Evolutionary conservation across 331 rosid species (phyloP), one percentile per base, ranked within the genome.

Genomic region (Malus hybrid): DNA sequence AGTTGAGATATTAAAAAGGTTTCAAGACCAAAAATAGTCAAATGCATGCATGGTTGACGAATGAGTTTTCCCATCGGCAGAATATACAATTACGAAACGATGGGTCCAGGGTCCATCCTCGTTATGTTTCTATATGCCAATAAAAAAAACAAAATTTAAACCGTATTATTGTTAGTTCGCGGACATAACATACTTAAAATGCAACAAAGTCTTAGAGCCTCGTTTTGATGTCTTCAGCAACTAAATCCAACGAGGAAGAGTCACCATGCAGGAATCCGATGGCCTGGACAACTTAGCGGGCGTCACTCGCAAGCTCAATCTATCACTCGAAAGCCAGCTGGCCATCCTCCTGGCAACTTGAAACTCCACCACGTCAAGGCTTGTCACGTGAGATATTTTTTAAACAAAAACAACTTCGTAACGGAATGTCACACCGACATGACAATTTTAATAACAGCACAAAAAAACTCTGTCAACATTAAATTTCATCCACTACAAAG

Each of bases 131-230:
- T 39, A 39, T 10, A 39, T 39, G 46, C 1, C 46, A 1, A 4
- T 39, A 4, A 9, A 39, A 4, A 16, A 16, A 52, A 2, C 0
- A 6, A 50, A 39, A 39, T 39, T 39, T 39, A 39, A 10, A 39
- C 12, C 1, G 0, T 0, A 39, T 39, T 39, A 2, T 39, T 39
- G 4, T 39, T 39, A 39, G 4, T 39, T 0, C 0, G 4, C 12
- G 2, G 12, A 9, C 9, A 15, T 50, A 6, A 16, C 56, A 50
- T 50, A 50, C n/a, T 50, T 18, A 18, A 16, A 18, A 16, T 16
- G 56, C 56, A 50, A 50, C 56, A 50, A 50, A 15, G 56, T 16
- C 56, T 50, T 6, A 50, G n/a, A 0, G n/a, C 9, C n/a, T 18
- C n/a, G n/a, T 52, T 52, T 52, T 52, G 57, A 52, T 16, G 20